phyloP scores from a whole-genome alignment of 176 grass and related monocot genomes.

The Cenchrus americanus region DNA sequence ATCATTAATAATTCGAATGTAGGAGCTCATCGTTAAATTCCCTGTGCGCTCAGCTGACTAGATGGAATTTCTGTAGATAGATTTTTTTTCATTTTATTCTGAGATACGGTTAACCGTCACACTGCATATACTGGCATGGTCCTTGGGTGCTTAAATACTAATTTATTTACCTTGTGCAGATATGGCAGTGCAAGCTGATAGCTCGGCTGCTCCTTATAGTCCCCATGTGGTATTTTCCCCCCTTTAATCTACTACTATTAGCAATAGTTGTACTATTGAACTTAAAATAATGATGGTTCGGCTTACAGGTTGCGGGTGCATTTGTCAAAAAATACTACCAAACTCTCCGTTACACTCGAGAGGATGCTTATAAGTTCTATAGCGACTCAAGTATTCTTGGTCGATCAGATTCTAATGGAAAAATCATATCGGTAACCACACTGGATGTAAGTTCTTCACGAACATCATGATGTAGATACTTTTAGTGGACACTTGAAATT shows the following conservation, averaged over 20 bases:
- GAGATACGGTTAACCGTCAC: not conserved
- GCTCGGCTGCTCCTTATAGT: not conserved
- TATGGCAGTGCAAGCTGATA: constrained; percentile 37
- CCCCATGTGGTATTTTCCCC: constrained; percentile 30
- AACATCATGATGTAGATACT: not conserved
- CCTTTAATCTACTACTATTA: not conserved
- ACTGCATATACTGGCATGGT: too few relatives aligned
- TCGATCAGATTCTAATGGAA: constrained; percentile 70
- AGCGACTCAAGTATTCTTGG: constrained; percentile 71
- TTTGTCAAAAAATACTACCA: constrained; percentile 88
- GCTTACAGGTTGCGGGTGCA: constrained; percentile 68
- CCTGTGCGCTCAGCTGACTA: too few relatives aligned
- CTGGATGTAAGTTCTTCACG: constrained; percentile 54
- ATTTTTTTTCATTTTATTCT: too few relatives aligned
- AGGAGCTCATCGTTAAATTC: too few relatives aligned
- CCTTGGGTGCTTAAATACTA: not conserved
- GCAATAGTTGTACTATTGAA: not conserved
- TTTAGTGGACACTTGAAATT: not conserved
- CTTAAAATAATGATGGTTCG: not conserved
- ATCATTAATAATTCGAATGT: too few relatives aligned
- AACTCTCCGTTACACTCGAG: constrained; percentile 51
- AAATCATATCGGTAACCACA: constrained; percentile 66
- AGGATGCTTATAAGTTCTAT: constrained; percentile 75
- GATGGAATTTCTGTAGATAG: too few relatives aligned
- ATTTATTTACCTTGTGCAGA: constrained; percentile 24